Conservation (phyloP, 805 yeast genomes). For the Alloascoidea africana region DNA sequence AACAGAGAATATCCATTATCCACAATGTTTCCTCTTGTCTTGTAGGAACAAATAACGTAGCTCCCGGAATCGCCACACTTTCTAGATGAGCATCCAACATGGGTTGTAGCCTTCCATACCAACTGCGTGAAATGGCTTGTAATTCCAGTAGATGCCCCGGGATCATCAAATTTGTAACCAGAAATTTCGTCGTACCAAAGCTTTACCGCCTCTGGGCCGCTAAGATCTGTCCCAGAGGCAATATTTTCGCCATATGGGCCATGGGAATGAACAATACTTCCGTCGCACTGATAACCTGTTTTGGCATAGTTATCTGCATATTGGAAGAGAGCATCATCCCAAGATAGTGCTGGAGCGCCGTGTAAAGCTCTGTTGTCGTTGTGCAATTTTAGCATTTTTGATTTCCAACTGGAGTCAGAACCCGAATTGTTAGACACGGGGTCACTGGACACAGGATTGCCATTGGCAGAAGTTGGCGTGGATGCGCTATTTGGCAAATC, state of each 20-base stretch:
- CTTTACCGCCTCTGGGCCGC: slow-evolving; percentile 25
- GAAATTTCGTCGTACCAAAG: slow-evolving; percentile 66
- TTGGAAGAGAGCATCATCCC: slow-evolving; percentile 37
- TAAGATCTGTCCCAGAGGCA: slow-evolving; percentile 50
- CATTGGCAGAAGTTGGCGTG: too few species aligned
- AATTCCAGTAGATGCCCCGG: slow-evolving; percentile 20
- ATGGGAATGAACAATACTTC: slow-evolving; percentile 54
- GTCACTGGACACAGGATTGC: too few species aligned
- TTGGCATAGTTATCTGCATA: slow-evolving; percentile 47
- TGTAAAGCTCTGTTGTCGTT: slow-evolving; percentile 42
- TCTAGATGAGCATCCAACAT: slow-evolving; percentile 61
- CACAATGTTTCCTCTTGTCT: slow-evolving; percentile 50
- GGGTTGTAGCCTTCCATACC: slow-evolving; percentile 49
- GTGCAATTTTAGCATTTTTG: too few species aligned
- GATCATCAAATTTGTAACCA: slow-evolving; percentile 33
- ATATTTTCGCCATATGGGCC: slow-evolving; percentile 68
- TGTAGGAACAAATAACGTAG: slow-evolving; percentile 63
- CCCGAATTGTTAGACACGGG: too few species aligned
- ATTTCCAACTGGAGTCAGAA: too few species aligned
- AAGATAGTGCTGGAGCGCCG: slow-evolving; percentile 31
- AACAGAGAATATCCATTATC: too few species aligned
- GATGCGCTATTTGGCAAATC: too few species aligned
- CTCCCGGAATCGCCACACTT: slow-evolving; percentile 47
- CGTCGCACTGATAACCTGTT: slow-evolving; percentile 36
- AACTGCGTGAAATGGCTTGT: slow-evolving; percentile 80